Evolutionary conservation across 495 filamentous ascomycete species (phyloP), one percentile per base, ranked within the genome.

Genomic region (Parathielavia hyrcaniae): DNA sequence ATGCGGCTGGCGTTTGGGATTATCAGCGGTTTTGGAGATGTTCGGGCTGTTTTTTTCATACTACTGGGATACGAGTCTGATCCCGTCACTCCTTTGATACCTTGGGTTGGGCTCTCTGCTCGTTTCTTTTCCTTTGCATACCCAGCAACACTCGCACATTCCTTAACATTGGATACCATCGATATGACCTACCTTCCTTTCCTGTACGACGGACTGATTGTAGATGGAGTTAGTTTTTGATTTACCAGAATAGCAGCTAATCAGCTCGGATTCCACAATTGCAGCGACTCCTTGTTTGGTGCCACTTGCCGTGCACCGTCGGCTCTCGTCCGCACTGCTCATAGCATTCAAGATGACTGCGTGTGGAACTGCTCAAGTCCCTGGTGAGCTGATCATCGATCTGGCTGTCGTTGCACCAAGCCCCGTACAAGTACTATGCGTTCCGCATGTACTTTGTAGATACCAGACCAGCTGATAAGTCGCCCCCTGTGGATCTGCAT

Each of bases 131-230:
- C 19, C 20, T 53, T 46, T 38, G 34, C 43, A 47, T 55, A 36
- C 41, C 32, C 53, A 48, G 34, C 47, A 53, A 52, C 48, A 30
- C 26, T 6, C 49, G 9, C 48, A 51, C 54, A 17, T 47, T 53
- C 50, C 57, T 53, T 59, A 1, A 41, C 43, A 11, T 17, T 35
- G 7, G 55, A 41, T 32, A 58, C 38, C 34, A 39, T 11, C 20
- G 19, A 54, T 10, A 45, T 19, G 40, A 22, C n/a, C 5, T 9
- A 6, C 23, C 9, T 56, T 48, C 23, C 26, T 30, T 30, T 6
- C 26, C 26, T 6, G 26, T 30, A 2, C 2, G 26, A 2, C 26
- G 26, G 26, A 30, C 26, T 30, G n/a, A n/a, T n/a, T n/a, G n/a
- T n/a, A n/a, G n/a, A n/a, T n/a, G n/a, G n/a, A n/a, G n/a, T n/a